Base-by-base conservation (phyloP, 495 filamentous ascomycete genomes). In the Trichoderma virens region DNA sequence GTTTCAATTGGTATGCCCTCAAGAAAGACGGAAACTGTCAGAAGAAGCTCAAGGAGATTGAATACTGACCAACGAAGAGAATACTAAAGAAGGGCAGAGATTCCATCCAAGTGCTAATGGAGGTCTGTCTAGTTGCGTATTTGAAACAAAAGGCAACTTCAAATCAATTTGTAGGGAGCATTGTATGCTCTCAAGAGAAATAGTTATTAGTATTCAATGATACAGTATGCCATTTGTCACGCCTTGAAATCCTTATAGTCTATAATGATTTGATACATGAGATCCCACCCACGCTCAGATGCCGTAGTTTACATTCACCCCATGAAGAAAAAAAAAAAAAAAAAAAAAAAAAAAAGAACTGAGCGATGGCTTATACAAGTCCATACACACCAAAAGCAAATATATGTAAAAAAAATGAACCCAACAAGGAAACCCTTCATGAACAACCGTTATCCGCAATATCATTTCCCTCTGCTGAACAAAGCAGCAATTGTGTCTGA, bases 401-500 rank as follows among this genome's bases (percentile, higher is more conserved):
- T 13, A 45, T 8, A 20, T 18, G 41, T 16, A 18, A 16, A 5
- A 18, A 45, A 45, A 45, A 13, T 3, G 16, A 14, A 45, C 9
- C 41, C 5, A 45, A 56, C 28, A 18, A 56, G 3, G 28, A 56
- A 56, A 28, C 9, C 51, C 51, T 2, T 56, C 51, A 30, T 56
- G 51, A 56, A 27, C n/a, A 1, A 56, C 11, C 51, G 6, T 16
- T 11, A 28, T 56, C 9, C n/a, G 13, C 18, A 47, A 20, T 16
- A 11, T 56, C 51, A 56, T 30, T 56, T 56, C 11, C 51, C 51
- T 25, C 25, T 56, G 51, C 51, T 30, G 16, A 56, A 56, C 13
- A 56, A n/a, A 3, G 51, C 11, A 31, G 68, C 70, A 28, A 86
- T 66, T 60, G 70, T 76, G 65, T 88, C 85, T 20, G 71, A 74